Percentiles rank a stretch among this genome's conserved stretches.
Evolutionary conservation across 352 stramenopile species (phyloP).

Genomic region (Phytophthora sp.): DNA sequence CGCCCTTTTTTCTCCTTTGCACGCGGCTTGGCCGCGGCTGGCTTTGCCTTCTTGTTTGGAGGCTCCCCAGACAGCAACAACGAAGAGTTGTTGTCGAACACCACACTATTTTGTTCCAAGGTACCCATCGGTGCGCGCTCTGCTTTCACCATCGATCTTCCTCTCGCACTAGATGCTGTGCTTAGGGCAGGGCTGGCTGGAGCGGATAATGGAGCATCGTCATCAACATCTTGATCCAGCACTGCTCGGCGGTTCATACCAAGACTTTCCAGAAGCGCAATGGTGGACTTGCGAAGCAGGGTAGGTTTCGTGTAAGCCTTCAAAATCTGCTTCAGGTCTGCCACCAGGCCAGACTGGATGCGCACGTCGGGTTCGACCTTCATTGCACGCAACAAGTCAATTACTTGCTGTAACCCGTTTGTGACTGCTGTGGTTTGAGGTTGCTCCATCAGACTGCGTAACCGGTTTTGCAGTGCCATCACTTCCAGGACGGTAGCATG

Average conservation of each 20-base stretch:
- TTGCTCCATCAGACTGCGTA: conserved; percentile 67
- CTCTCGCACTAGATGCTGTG: conserved; percentile 37
- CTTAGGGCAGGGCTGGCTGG: conserved; percentile 33
- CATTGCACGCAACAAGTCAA: conserved; percentile 83
- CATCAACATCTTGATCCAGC: conserved; percentile 50
- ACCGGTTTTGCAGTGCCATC: conserved; percentile 67
- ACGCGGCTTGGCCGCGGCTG: conserved; percentile 32
- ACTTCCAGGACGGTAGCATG: conserved; percentile 66
- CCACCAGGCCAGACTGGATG: conserved; percentile 71
- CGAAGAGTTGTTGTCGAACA: conserved; percentile 28
- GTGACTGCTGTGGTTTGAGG: conserved; percentile 62
- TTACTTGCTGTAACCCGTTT: conserved; percentile 75
- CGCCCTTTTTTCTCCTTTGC: conserved; percentile 73
- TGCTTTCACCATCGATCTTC: conserved; percentile 13
- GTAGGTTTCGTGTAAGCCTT: conserved; percentile 83
- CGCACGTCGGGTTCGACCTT: conserved; percentile 75
- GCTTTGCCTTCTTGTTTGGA: conserved; percentile 41
- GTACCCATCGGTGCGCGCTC: conserved; percentile 15
- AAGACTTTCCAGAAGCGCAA: conserved; percentile 70
- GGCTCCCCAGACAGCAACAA: conserved; percentile 30
- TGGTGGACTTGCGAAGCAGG: conserved; percentile 72
- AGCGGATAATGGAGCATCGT: conserved; percentile 40
- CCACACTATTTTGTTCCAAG: conserved; percentile 19
- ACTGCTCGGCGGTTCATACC: conserved; percentile 67
- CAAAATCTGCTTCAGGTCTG: conserved; percentile 79